Conservation (phyloP, 352 stramenopile species). For the Globisporangium perplexum region DNA sequence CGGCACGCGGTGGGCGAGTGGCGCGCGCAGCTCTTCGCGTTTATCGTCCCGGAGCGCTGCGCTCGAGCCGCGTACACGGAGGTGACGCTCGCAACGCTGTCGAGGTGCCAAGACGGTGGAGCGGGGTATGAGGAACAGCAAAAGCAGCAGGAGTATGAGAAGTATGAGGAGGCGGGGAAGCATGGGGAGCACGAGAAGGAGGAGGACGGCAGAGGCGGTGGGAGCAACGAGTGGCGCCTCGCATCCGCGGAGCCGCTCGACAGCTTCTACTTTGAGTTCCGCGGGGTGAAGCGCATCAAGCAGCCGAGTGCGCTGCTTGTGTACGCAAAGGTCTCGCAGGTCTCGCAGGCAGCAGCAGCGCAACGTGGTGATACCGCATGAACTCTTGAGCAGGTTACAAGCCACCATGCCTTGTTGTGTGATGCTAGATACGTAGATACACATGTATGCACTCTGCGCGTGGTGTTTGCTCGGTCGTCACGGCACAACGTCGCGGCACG, state of each 20-base stretch:
- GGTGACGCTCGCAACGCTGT: slow-evolving; percentile 26
- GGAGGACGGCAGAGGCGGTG: not conserved
- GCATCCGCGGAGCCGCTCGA: slow-evolving; percentile 24
- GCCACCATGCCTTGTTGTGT: too few relatives aligned
- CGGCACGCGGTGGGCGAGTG: slow-evolving; percentile 39
- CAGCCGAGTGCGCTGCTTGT: slow-evolving; percentile 63
- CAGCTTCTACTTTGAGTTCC: slow-evolving; percentile 55
- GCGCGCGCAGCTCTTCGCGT: slow-evolving; percentile 44
- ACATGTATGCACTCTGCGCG: too few relatives aligned
- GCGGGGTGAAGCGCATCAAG: slow-evolving; percentile 46
- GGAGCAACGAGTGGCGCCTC: slow-evolving; percentile 21
- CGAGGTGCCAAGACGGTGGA: not conserved
- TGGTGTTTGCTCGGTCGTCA: too few relatives aligned
- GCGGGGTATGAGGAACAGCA: not conserved
- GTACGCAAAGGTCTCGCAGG: slow-evolving; percentile 4
- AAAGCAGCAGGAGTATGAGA: too few relatives aligned
- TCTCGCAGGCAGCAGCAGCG: too few relatives aligned
- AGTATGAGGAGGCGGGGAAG: too few relatives aligned
- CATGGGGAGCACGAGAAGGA: too few relatives aligned
- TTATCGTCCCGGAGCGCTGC: slow-evolving; percentile 70
- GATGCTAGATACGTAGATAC: too few relatives aligned
- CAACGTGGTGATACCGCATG: too few relatives aligned
- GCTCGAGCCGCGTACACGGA: slow-evolving; percentile 30
- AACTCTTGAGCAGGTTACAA: too few relatives aligned
- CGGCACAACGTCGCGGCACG: too few relatives aligned